phyloP scores from a whole-genome alignment of 2,329 filamentous ascomycete species.

The Acrocalymma vagum region DNA sequence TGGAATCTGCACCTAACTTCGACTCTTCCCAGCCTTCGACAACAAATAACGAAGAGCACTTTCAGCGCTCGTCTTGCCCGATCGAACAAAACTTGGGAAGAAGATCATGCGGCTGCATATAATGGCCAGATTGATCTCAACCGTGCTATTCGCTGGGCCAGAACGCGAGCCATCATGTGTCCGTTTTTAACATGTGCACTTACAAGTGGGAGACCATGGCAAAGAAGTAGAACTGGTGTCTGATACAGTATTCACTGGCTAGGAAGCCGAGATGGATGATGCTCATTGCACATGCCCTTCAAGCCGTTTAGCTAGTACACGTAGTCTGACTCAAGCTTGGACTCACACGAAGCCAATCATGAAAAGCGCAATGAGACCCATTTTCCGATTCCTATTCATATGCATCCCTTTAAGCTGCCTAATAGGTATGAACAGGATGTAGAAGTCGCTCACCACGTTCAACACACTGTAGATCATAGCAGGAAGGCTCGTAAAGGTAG shows the following conservation, averaged over 20 bases:
- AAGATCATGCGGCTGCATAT: conserved; percentile 6
- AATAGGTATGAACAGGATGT: no score
- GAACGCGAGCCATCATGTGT: neutral
- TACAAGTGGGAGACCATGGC: neutral
- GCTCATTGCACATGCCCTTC: conserved; percentile 6
- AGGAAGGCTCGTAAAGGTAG: no score
- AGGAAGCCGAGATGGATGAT: conserved; percentile 1
- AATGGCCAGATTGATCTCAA: conserved; percentile 6
- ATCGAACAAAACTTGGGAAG: no score
- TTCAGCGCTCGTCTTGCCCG: no score
- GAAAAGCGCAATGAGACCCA: conserved; percentile 8
- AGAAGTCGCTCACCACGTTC: no score
- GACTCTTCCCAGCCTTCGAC: no score
- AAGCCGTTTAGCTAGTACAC: neutral
- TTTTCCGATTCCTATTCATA: no score
- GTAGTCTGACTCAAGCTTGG: neutral
- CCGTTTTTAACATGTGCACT: neutral
- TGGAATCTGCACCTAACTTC: no score
- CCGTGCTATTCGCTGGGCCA: neutral
- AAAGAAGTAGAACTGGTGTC: neutral
- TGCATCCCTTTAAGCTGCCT: no score
- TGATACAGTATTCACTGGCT: no score
- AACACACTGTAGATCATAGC: no score
- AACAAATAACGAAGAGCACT: no score
- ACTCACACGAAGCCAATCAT: conserved; percentile 7